Base-by-base conservation (phyloP, 192 early-diverging fungal species). In the Coemansia sp. region DNA sequence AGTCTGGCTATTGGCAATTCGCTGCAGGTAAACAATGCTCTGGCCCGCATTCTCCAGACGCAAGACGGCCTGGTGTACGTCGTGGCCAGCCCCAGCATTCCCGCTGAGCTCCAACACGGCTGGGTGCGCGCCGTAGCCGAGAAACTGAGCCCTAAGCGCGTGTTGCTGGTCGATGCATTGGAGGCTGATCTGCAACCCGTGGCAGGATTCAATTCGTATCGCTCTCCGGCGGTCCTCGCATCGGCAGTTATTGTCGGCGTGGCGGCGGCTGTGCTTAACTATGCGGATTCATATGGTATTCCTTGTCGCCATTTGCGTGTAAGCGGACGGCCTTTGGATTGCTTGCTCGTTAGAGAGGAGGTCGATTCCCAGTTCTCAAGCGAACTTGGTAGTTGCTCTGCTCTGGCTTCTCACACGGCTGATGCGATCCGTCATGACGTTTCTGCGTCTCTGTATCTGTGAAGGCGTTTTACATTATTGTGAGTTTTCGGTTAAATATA, bases 261-360 rank as follows among this genome's bases (percentile, higher is more conserved):
- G 69, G 31, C 78, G 5, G 82, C 82, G 16, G 82, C 82, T 5
- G 71, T 74, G 6, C 16, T 80, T 27, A 84, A 84, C 66, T 76
- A 79, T 24, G 76, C 81, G 0, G 81, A 84, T 8, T 57, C 68
- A 0, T 62, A 41, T 34, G 53, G 55, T 16, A 39, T 84, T 6
- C 70, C 73, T 6, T 84, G 73, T 43, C 62, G 73, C 57, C 73
- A 83, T 20, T 55, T 78, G 18, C 62, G 81, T 0, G 41, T n/a
- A 2, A 58, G 62, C 18, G 50, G 64, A 6, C 43, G 16, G 18
- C 39, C 15, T 3, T 22, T 8, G 24, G 7, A 24, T 22, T 22
- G 41, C 33, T 20, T 49, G 65, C 50, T 78, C 1, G 20, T 13
- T 0, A 40, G 24, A 6, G 57, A 63, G 24, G 65, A 64, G 1